These are phyloP conservation scores for Candida gorgasii DNA, from an alignment of 805 yeast species.

Conservation along the genomic window DNA sequence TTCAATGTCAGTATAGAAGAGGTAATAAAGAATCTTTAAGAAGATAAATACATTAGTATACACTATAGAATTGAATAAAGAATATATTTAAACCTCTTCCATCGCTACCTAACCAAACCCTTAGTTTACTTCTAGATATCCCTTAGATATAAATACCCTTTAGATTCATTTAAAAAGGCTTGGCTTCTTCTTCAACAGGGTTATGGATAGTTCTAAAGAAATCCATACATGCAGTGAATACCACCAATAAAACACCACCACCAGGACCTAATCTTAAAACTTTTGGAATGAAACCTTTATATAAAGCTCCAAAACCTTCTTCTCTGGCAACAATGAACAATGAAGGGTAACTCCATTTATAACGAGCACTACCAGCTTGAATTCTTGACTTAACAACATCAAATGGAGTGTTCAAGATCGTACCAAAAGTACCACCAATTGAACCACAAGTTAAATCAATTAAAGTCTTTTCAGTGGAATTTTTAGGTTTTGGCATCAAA, in stretches of 20 bases:
- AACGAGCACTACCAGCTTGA: conserved; percentile 87
- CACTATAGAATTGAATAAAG: conserved; percentile 4
- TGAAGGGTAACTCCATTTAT: conserved; percentile 90
- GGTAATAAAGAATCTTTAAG: conserved; percentile 7
- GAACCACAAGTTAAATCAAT: conserved; percentile 92
- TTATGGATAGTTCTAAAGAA: conserved; percentile 68
- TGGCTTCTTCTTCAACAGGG: conserved; percentile 3
- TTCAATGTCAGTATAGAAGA: conserved; percentile 11
- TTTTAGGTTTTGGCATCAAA: conserved; percentile 75
- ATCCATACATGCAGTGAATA: conserved; percentile 94
- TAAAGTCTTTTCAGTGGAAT: conserved; percentile 69
- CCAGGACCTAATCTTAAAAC: conserved; percentile 98
- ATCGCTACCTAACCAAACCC: neutral
- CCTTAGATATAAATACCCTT: neutral
- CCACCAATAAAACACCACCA: conserved; percentile 96
- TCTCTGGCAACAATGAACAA: conserved; percentile 73
- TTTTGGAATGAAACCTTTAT: conserved; percentile 96
- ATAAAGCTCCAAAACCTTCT: conserved; percentile 90
- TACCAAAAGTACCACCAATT: conserved; percentile 96
- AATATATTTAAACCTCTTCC: neutral
- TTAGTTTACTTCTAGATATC: neutral
- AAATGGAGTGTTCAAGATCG: conserved; percentile 92
- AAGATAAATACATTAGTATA: conserved; percentile 3
- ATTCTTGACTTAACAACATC: conserved; percentile 97
- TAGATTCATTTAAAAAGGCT: conserved; percentile 1